These are phyloP conservation scores for Mariannaea elegans DNA, from an alignment of 2,329 filamentous ascomycete genomes.

Conservation along the genomic window DNA sequence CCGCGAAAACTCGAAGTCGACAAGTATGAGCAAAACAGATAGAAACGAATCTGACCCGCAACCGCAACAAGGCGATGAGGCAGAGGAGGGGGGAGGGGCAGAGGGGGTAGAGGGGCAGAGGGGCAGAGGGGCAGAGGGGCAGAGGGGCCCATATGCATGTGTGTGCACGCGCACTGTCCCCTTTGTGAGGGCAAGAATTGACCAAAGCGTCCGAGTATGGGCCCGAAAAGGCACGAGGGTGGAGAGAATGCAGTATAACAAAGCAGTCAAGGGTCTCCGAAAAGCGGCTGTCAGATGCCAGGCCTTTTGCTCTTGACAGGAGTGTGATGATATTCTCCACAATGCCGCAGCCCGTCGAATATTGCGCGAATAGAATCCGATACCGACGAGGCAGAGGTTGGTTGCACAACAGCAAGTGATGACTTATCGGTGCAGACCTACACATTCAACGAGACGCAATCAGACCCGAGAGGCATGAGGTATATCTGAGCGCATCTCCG, in stretches of 20 bases:
- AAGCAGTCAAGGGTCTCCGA: neutral
- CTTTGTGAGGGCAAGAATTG: constrained; percentile 8
- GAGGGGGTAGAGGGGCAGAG: constrained; percentile 7
- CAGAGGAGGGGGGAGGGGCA: neutral
- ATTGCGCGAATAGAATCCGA: neutral
- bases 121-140: constrained; percentile 3
- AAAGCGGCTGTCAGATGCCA: neutral
- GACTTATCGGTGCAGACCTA: no score
- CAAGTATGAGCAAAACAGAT: neutral
- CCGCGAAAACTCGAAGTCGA: no score
- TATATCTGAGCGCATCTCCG: constrained; percentile 1
- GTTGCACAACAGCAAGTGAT: no score
- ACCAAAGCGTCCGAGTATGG: neutral
- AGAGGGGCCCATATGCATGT: neutral
- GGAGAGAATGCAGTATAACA: neutral
- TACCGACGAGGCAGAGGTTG: no score
- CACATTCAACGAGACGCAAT: no score
- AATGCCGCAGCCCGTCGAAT: neutral
- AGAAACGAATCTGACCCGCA: neutral
- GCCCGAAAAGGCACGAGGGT: neutral
- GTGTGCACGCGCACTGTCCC: constrained; percentile 16
- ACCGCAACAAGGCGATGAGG: neutral
- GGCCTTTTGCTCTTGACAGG: neutral
- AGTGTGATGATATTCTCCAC: neutral
- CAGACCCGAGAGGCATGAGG: neutral